Evolutionary conservation across 108 stramenopile species (phyloP).

Genomic region (Stephanodiscus triporus): DNA sequence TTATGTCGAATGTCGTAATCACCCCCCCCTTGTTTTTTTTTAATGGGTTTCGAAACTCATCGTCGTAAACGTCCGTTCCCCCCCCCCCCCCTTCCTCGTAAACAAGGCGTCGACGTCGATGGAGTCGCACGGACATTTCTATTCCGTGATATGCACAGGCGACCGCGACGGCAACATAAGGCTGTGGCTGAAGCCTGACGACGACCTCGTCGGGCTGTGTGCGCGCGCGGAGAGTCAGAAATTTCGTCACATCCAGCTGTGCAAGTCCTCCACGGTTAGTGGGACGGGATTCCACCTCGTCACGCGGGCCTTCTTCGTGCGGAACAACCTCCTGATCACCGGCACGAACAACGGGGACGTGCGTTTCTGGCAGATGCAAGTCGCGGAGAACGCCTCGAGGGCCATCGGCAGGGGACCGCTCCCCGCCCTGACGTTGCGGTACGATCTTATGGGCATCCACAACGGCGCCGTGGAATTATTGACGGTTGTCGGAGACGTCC

Average conservation of each 20-base stretch:
- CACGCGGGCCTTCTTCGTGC: slow-evolving; percentile 31
- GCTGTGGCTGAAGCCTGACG: slow-evolving; percentile 20
- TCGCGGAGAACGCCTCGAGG: slow-evolving; percentile 1
- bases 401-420: slow-evolving; percentile 13
- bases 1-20: neutral
- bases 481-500: slow-evolving; percentile 31
- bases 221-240: neutral
- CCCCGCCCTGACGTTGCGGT: slow-evolving; percentile 24
- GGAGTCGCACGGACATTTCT: slow-evolving; percentile 8
- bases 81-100: neutral
- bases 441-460: slow-evolving; percentile 30
- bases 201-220: slow-evolving; percentile 1
- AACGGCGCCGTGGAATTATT: slow-evolving; percentile 37
- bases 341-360: slow-evolving; percentile 43
- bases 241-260: slow-evolving; percentile 20
- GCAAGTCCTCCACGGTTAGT: slow-evolving; percentile 23
- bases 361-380: slow-evolving; percentile 30
- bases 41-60: neutral
- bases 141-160: slow-evolving; percentile 29
- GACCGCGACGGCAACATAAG: slow-evolving; percentile 35
- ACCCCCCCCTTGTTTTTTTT: too few relatives aligned
- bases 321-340: slow-evolving; percentile 31
- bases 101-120: slow-evolving; percentile 30
- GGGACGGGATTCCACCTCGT: slow-evolving; percentile 31
- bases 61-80: neutral